These are phyloP conservation scores for Centaurea solstitialis DNA, from an alignment of 129 eudicot species.

Conservation along the genomic window DNA sequence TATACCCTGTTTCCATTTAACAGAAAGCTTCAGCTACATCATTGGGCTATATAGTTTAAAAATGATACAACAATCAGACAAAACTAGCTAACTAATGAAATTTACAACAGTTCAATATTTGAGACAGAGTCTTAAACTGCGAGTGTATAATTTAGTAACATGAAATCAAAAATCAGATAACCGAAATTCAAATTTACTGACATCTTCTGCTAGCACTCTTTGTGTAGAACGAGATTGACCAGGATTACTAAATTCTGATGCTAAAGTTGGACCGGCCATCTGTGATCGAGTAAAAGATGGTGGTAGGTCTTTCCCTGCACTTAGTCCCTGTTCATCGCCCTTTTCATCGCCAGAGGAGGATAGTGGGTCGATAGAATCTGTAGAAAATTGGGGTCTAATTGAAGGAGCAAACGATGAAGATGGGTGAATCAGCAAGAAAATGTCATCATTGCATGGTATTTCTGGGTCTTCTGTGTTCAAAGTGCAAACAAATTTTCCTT, in stretches of 20 bases:
- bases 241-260: slow-evolving; percentile 34
- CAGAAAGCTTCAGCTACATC: background rate
- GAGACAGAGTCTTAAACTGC: background rate
- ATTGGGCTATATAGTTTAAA: background rate
- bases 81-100: background rate
- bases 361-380: slow-evolving; percentile 38
- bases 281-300: slow-evolving; percentile 37
- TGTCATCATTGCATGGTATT: slow-evolving; percentile 89
- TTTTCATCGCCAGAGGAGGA: slow-evolving; percentile 47
- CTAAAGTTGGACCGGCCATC: slow-evolving; percentile 22
- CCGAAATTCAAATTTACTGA: slow-evolving; percentile 49
- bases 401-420: slow-evolving; percentile 44
- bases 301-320: slow-evolving; percentile 42
- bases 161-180: slow-evolving; percentile 9
- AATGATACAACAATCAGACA: background rate
- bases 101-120: background rate
- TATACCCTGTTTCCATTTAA: slow-evolving; percentile 40
- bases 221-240: slow-evolving; percentile 40
- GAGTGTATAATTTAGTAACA: background rate
- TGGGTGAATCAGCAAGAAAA: slow-evolving; percentile 79
- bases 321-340: slow-evolving; percentile 42
- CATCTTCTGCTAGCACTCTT: slow-evolving; percentile 40
- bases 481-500: slow-evolving; percentile 52
- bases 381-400: slow-evolving; percentile 32
- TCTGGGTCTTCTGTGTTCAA: slow-evolving; percentile 81